A percentile compares a stretch with the other conserved stretches of the same genome.
phyloP scores from a whole-genome alignment of 2,329 filamentous ascomycete genomes.

The Aureobasidium sp. region DNA sequence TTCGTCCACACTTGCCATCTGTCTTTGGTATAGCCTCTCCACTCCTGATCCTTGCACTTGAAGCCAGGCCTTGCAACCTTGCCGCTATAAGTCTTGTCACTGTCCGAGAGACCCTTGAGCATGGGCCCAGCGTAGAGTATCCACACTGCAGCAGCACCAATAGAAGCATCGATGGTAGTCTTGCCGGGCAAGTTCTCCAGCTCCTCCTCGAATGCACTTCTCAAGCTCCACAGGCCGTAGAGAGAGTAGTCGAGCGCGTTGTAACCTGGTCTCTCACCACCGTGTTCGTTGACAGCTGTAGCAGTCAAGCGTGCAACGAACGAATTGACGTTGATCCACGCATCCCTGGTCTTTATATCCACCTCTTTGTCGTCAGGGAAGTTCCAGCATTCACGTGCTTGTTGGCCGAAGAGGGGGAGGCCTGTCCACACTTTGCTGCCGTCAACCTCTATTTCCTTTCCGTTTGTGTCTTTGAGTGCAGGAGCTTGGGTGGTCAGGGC shows the following conservation, averaged over 20 bases:
- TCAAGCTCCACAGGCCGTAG: slow-evolving; percentile 1
- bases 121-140: neutral
- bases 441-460: neutral
- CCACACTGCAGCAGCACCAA: slow-evolving; percentile 6
- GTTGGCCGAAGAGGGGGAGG: neutral
- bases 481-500: neutral
- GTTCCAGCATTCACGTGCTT: slow-evolving; percentile 5
- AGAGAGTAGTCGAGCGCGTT: neutral
- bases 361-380: neutral
- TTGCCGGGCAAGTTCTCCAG: neutral
- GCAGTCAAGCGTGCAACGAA: slow-evolving; percentile 5
- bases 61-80: slow-evolving; percentile 1
- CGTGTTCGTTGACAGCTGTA: neutral
- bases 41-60: neutral
- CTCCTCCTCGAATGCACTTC: slow-evolving; percentile 3
- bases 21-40: neutral
- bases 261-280: neutral
- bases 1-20: neutral
- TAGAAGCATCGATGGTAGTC: neutral
- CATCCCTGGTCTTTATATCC: neutral
- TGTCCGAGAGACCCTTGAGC: neutral
- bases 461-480: neutral
- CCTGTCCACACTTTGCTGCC: neutral
- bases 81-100: neutral
- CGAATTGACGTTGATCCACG: slow-evolving; percentile 3